Percentiles rank a stretch among this genome's conserved stretches.
These are phyloP conservation scores for Magnaporthiopsis poae DNA, from an alignment of 2,329 filamentous ascomycete genomes.

Conservation along the genomic window DNA sequence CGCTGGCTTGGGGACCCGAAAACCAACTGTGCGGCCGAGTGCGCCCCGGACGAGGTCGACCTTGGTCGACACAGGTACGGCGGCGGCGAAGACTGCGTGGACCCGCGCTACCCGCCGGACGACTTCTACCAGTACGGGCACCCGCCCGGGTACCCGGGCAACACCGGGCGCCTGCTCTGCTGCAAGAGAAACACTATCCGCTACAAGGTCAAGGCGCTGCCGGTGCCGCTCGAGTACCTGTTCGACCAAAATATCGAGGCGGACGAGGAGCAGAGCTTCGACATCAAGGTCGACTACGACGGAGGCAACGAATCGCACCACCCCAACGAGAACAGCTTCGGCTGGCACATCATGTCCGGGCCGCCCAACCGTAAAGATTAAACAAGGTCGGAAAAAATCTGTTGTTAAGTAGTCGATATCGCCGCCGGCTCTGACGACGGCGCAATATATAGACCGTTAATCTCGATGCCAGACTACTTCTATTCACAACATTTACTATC, in stretches of 20 bases:
- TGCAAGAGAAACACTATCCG: neutral
- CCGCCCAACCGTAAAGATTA: too few species aligned
- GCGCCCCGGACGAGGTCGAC: neutral
- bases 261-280: neutral
- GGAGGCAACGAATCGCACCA: slow-evolving; percentile 10
- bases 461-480: too few species aligned
- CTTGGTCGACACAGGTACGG: neutral
- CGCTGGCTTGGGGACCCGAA: neutral
- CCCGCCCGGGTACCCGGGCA: neutral
- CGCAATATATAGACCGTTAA: too few species aligned
- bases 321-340: slow-evolving; percentile 23
- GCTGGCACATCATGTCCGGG: slow-evolving; percentile 22
- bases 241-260: neutral
- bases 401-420: too few species aligned
- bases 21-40: neutral
- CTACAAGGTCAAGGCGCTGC: neutral
- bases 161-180: neutral
- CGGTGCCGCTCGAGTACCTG: neutral
- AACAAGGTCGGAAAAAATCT: too few species aligned
- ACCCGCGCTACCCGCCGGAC: neutral
- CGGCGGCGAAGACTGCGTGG: neutral
- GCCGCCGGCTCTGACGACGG: too few species aligned
- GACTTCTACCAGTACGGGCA: neutral
- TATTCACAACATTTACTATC: too few species aligned
- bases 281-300: neutral